A percentile compares a stretch with the other conserved stretches of the same genome.
These are phyloP conservation scores for Colletotrichum cuscutae DNA, from an alignment of 2,329 filamentous ascomycete species.

Conservation along the genomic window DNA sequence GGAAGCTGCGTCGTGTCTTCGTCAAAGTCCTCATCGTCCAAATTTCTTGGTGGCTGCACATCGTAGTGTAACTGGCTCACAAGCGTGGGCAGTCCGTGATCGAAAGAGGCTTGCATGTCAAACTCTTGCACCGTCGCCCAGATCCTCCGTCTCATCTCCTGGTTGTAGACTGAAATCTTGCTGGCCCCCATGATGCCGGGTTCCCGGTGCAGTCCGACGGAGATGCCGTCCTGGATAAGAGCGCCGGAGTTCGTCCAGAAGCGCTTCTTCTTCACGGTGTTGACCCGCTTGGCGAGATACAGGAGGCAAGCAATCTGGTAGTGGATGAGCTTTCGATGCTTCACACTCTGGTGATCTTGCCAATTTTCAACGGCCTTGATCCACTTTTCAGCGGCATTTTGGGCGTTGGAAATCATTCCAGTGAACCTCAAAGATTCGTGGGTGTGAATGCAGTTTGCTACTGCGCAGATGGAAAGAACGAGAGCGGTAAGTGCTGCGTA, in stretches of 20 bases:
- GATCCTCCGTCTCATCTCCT: slow-evolving; percentile 70
- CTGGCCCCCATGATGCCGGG: slow-evolving; percentile 62
- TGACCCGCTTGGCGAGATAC: slow-evolving; percentile 71
- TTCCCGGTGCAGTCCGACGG: slow-evolving; percentile 69
- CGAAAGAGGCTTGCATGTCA: slow-evolving; percentile 70
- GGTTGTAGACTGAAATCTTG: slow-evolving; percentile 67
- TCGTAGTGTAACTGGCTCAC: slow-evolving; percentile 67
- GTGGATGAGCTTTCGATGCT: slow-evolving; percentile 69
- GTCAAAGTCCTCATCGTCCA: slow-evolving; percentile 68
- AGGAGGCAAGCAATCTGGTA: slow-evolving; percentile 69
- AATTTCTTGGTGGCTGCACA: slow-evolving; percentile 64
- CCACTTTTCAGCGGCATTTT: slow-evolving; percentile 66
- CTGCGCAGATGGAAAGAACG: slow-evolving; percentile 68
- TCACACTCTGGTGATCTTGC: slow-evolving; percentile 67
- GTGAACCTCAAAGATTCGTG: slow-evolving; percentile 64
- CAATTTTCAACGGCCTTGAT: slow-evolving; percentile 66
- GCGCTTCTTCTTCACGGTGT: slow-evolving; percentile 72
- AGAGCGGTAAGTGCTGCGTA: slow-evolving; percentile 66
- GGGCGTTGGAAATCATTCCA: slow-evolving; percentile 67
- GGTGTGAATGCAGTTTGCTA: slow-evolving; percentile 67
- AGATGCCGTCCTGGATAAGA: slow-evolving; percentile 67
- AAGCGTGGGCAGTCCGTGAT: slow-evolving; percentile 68
- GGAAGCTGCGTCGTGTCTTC: slow-evolving; percentile 63
- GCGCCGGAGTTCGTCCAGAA: slow-evolving; percentile 69
- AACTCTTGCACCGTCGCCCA: slow-evolving; percentile 72